phyloP scores from a whole-genome alignment of 305 asterid genomes.

The Solanum chacoense region DNA sequence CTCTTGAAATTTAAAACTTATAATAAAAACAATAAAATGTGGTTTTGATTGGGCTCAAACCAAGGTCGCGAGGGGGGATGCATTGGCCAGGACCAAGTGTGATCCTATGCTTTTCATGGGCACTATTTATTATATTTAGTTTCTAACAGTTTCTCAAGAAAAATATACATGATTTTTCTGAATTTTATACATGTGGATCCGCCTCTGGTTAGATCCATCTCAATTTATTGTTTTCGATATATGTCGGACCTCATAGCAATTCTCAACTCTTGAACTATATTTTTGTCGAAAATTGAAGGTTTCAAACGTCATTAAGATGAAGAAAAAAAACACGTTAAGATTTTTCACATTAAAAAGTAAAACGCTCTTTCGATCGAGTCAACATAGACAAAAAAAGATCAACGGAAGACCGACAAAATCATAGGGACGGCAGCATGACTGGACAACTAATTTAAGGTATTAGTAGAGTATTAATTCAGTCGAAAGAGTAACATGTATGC shows the following conservation, averaged over 20 bases:
- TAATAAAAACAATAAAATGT: too few species aligned
- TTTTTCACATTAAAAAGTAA: background rate
- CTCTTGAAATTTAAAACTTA: too few species aligned
- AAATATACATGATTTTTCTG: too few species aligned
- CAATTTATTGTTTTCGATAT: background rate
- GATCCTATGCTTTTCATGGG: background rate
- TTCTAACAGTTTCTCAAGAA: background rate
- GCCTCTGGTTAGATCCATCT: background rate
- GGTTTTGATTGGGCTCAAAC: background rate
- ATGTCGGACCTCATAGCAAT: background rate
- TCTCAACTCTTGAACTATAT: background rate
- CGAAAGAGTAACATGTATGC: conserved; percentile 1
- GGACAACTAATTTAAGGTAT: background rate
- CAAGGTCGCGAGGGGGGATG: background rate
- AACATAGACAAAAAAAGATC: background rate
- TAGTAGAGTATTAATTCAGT: background rate
- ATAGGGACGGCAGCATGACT: background rate
- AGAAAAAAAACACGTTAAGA: too few species aligned
- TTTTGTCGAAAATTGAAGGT: background rate
- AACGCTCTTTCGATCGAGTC: background rate
- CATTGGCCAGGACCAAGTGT: background rate
- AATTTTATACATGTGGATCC: background rate
- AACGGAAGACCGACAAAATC: background rate
- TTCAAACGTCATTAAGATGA: background rate
- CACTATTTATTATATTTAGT: background rate